Conservation (phyloP, 2,329 filamentous ascomycete genomes). For the Xylaria sp. region DNA sequence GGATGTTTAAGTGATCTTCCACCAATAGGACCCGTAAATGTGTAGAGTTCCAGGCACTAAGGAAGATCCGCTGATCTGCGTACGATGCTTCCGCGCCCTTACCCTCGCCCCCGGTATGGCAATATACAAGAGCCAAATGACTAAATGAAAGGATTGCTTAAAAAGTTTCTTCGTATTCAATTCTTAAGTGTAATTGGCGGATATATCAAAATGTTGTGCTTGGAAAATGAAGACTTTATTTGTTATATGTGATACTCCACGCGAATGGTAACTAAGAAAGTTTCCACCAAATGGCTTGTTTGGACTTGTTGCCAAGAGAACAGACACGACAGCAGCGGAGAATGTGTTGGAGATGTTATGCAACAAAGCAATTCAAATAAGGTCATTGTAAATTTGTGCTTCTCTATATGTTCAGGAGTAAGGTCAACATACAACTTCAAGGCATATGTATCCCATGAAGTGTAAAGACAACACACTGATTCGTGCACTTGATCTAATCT, state of each 20-base stretch:
- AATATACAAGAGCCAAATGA: slow-evolving; percentile 11
- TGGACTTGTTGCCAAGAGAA: neutral
- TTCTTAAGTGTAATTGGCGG: neutral
- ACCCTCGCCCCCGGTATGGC: neutral
- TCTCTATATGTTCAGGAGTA: neutral
- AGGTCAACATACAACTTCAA: neutral
- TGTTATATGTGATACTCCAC: neutral
- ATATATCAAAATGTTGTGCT: neutral
- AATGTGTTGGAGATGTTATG: neutral
- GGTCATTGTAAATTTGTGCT: neutral
- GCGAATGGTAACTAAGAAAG: slow-evolving; percentile 1
- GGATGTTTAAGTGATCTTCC: slow-evolving; percentile 23
- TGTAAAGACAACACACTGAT: neutral
- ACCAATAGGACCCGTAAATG: slow-evolving; percentile 19
- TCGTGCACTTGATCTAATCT: neutral
- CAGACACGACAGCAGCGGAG: neutral
- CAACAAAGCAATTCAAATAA: neutral
- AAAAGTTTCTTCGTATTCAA: neutral
- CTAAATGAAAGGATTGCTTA: neutral
- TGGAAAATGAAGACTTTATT: neutral
- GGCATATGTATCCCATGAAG: neutral
- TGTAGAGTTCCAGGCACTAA: neutral
- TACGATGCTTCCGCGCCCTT: neutral
- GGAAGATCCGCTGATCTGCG: slow-evolving; percentile 11
- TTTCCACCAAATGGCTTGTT: slow-evolving; percentile 11